phyloP scores from a whole-genome alignment of 1,284 basidiomycete species.

The Ceratobasidium papillatum region DNA sequence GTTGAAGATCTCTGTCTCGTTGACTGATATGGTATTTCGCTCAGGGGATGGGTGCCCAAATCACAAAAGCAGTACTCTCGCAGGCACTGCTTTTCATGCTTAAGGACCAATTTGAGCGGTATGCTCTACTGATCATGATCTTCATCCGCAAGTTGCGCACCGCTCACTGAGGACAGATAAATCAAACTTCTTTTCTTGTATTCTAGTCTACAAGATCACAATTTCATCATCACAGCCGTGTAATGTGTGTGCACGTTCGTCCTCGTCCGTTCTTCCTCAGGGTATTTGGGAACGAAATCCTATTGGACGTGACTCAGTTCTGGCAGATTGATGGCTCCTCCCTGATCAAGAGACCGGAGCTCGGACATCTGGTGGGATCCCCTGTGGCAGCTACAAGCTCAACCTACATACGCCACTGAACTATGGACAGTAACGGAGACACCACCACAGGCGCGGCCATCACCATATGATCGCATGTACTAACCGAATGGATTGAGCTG shows the following conservation, averaged over 20 bases:
- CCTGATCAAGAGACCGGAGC: not conserved
- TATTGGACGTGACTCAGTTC: not conserved
- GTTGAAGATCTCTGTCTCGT: not conserved
- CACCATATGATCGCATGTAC: not conserved
- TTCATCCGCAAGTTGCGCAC: slow-evolving; percentile 47
- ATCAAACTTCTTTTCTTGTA: not conserved
- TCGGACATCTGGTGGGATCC: too few species aligned
- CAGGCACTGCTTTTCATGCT: slow-evolving; percentile 84
- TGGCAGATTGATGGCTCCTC: not conserved
- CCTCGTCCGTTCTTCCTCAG: not conserved
- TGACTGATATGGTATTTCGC: not conserved
- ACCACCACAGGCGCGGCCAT: too few species aligned
- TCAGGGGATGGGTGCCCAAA: slow-evolving; percentile 91
- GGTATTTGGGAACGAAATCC: not conserved
- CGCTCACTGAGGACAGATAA: slow-evolving; percentile 8
- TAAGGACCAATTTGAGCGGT: slow-evolving; percentile 84
- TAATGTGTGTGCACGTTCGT: not conserved
- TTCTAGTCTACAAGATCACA: not conserved
- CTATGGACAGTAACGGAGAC: not conserved
- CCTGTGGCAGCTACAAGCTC: too few species aligned
- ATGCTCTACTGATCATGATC: slow-evolving; percentile 72
- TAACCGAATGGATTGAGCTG: not conserved
- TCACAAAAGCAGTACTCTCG: slow-evolving; percentile 86
- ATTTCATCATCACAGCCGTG: not conserved
- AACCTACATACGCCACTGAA: not conserved